phyloP scores from a whole-genome alignment of 768 basidiomycete genomes.

The Tylopilus rubrobrunneus region DNA sequence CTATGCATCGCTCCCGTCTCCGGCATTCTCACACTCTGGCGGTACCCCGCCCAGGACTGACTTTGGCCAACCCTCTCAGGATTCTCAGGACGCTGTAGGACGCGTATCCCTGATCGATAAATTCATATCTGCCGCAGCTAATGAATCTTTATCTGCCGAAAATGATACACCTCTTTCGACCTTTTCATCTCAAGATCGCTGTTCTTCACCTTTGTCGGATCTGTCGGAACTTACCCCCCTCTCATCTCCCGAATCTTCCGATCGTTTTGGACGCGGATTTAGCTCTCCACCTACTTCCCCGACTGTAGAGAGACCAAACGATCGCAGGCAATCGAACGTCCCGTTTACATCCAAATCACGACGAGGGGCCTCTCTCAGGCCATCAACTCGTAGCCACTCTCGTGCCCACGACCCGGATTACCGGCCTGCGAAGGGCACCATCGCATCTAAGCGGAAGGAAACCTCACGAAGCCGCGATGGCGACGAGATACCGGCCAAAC shows the following conservation, averaged over 20 bases:
- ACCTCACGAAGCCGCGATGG: conserved; percentile 5
- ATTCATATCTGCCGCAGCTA: conserved; percentile 24
- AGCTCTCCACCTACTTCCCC: conserved; percentile 22
- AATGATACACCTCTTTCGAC: neutral
- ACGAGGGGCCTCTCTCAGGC: neutral
- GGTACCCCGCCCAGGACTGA: neutral
- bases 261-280: neutral
- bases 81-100: conserved; percentile 2
- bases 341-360: neutral
- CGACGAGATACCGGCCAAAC: conserved; percentile 4
- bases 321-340: neutral
- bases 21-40: neutral
- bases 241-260: conserved; percentile 21
- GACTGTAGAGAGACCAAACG: neutral
- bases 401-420: conserved; percentile 4
- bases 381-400: conserved; percentile 3
- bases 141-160: conserved; percentile 6
- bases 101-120: conserved; percentile 27
- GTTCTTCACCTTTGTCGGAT: conserved; percentile 25
- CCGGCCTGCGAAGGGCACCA: conserved; percentile 16
- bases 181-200: conserved; percentile 9
- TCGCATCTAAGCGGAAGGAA: conserved; percentile 19
- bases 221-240: conserved; percentile 30
- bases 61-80: conserved; percentile 4
- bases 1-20: conserved; percentile 4